Conservation (phyloP, 2,329 filamentous ascomycete genomes). For the Geoglossum cookeanum region DNA sequence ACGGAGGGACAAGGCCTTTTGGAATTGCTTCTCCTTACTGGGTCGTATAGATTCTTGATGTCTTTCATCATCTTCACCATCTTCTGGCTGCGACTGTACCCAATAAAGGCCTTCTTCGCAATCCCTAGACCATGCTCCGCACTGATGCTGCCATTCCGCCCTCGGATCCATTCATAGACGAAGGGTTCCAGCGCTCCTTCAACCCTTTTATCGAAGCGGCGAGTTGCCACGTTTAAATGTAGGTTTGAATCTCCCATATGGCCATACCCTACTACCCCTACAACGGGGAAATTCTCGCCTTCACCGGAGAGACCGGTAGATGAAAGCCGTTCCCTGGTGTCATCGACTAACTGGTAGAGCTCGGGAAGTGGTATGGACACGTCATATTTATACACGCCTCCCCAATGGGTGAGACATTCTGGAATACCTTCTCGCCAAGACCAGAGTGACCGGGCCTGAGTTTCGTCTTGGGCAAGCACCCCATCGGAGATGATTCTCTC, state of each 20-base stretch:
- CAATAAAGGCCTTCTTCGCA: slow-evolving; percentile 89
- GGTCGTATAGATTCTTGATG: slow-evolving; percentile 86
- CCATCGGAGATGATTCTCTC: slow-evolving; percentile 76
- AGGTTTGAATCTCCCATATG: slow-evolving; percentile 97
- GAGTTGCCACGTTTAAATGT: slow-evolving; percentile 74
- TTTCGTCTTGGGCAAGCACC: slow-evolving; percentile 82
- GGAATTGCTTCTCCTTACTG: slow-evolving; percentile 38
- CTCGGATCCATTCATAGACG: slow-evolving; percentile 91
- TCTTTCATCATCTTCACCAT: slow-evolving; percentile 88
- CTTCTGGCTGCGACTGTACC: slow-evolving; percentile 74
- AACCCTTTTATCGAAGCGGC: slow-evolving; percentile 69
- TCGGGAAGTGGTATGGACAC: slow-evolving; percentile 79
- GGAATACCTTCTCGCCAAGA: slow-evolving; percentile 84
- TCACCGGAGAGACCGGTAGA: slow-evolving; percentile 55
- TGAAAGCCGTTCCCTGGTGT: slow-evolving; percentile 53
- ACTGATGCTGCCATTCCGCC: slow-evolving; percentile 80
- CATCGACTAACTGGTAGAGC: slow-evolving; percentile 77
- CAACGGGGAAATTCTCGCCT: slow-evolving; percentile 57
- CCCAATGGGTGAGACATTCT: slow-evolving; percentile 74
- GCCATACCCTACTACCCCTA: slow-evolving; percentile 86
- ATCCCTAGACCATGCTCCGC: slow-evolving; percentile 89
- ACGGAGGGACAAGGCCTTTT: not conserved
- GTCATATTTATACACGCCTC: slow-evolving; percentile 97
- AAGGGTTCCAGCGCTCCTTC: slow-evolving; percentile 82
- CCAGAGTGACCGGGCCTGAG: slow-evolving; percentile 74